Evolutionary conservation across 257 asterid genomes (phyloP), one percentile per base, ranked within the genome.

Genomic region (Lantana camara): DNA sequence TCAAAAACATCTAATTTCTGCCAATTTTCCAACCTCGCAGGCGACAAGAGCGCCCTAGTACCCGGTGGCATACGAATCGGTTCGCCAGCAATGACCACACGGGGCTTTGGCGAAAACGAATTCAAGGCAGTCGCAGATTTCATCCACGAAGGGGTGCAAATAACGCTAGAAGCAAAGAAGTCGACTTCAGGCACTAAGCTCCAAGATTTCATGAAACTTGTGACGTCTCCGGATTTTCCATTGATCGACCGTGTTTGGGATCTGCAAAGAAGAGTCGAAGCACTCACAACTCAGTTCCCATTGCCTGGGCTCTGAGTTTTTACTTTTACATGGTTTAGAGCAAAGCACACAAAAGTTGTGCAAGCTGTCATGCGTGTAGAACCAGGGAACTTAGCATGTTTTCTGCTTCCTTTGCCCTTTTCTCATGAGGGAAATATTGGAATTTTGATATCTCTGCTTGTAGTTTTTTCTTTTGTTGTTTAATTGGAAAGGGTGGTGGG

Each of bases 21-120:
- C 24, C 49, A 3, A 17, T 35, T 44, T 57, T 60, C 34, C 49
- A 5, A 35, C 32, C 13, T 14, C 56, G 1, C 29, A 93, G 98
- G 98, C 24, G 99, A 94, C 77, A 94, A 84, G 75, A 94, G 96
- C 40, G 96, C 99, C 27, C 69, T 91, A 44, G 87, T 88, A 29
- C 99, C 97, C 1, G 96, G 97, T 68, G 99, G 99, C 64, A 88
- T 94, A 57, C 95, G 96, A 24, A 80, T 90, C 14, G 99, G 99
- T 10, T 62, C 97, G 5, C 97, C 97, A 30, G 99, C 96, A 21
- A 88, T 94, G 99, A 94, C 97, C 20, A 85, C 97, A 16, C 54
- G 97, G 79, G 95, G 96, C 69, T 90, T 93, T 30, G 50, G 74
- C 0, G 97, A 90, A 63, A 68, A 63, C 7, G 99, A 93, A 27